Evolutionary conservation across 495 filamentous ascomycete genomes (phyloP).

Genomic region (Niebla homalea): DNA sequence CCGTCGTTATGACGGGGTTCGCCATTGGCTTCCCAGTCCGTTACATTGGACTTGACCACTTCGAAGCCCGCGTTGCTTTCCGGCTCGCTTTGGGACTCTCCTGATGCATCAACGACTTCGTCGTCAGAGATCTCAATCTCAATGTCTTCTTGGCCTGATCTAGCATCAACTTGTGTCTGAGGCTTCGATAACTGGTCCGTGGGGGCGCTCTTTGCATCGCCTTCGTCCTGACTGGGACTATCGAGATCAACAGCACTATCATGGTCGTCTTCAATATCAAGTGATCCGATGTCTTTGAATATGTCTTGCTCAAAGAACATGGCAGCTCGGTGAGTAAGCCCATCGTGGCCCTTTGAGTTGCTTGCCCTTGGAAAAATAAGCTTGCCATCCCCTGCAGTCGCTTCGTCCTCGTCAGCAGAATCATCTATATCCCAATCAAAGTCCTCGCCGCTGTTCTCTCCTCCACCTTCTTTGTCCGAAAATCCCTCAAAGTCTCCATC

Average conservation of each 20-base stretch:
- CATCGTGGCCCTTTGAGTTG: slow-evolving; percentile 29
- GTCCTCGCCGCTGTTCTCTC: slow-evolving; percentile 41
- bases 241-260: slow-evolving; percentile 41
- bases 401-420: slow-evolving; percentile 38
- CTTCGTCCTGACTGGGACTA: slow-evolving; percentile 10
- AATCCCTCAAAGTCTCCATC: slow-evolving; percentile 90
- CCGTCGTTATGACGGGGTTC: slow-evolving; percentile 52
- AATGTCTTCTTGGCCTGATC: neutral
- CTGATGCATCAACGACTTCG: slow-evolving; percentile 19
- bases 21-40: slow-evolving; percentile 51
- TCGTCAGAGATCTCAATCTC: neutral
- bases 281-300: slow-evolving; percentile 64
- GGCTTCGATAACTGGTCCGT: slow-evolving; percentile 11
- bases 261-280: slow-evolving; percentile 34
- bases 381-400: slow-evolving; percentile 31
- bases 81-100: neutral
- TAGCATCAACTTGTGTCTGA: neutral
- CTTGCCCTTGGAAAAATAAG: slow-evolving; percentile 7
- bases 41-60: slow-evolving; percentile 24
- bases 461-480: slow-evolving; percentile 42
- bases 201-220: slow-evolving; percentile 13
- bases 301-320: slow-evolving; percentile 93
- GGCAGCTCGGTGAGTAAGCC: slow-evolving; percentile 67
- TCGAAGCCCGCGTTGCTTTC: slow-evolving; percentile 31
- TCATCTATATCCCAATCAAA: slow-evolving; percentile 39